Percentiles rank a stretch among this genome's conserved stretches.
phyloP scores from a whole-genome alignment of 2,329 filamentous ascomycete species.

The Botrytis medusae region DNA sequence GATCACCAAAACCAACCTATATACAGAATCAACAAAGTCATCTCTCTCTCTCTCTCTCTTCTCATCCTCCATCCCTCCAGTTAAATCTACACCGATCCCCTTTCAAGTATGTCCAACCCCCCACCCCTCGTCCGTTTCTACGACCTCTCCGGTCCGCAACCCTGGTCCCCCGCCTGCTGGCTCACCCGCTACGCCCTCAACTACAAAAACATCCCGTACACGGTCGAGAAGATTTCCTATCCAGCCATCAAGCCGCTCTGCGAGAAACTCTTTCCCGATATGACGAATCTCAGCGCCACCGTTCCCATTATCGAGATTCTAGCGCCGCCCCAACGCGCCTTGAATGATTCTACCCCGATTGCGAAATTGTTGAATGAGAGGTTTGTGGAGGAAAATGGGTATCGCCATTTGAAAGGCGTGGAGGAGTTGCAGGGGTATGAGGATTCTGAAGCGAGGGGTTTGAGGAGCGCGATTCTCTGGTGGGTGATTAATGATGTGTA shows the following conservation, averaged over 20 bases:
- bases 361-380: conserved; percentile 29
- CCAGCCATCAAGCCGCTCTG: conserved; percentile 29
- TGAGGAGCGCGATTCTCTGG: conserved; percentile 1
- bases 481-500: conserved; percentile 30
- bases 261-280: conserved; percentile 25
- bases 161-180: conserved; percentile 30
- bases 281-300: conserved; percentile 24
- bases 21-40: neutral
- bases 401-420: conserved; percentile 25
- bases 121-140: conserved; percentile 31
- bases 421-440: conserved; percentile 25
- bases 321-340: conserved; percentile 20
- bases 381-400: conserved; percentile 27
- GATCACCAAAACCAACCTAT: neutral
- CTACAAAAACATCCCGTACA: conserved; percentile 29
- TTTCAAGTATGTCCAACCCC: conserved; percentile 17
- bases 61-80: neutral
- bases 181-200: conserved; percentile 28
- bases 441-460: neutral
- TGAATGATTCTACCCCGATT: conserved; percentile 30
- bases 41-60: neutral
- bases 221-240: conserved; percentile 25
- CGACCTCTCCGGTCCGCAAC: conserved; percentile 30
- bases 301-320: conserved; percentile 32
- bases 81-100: neutral